Percentiles rank a stretch among this genome's conserved stretches.
phyloP scores from a whole-genome alignment of 768 basidiomycete species.

The Strobilomyces echinocephalus region DNA sequence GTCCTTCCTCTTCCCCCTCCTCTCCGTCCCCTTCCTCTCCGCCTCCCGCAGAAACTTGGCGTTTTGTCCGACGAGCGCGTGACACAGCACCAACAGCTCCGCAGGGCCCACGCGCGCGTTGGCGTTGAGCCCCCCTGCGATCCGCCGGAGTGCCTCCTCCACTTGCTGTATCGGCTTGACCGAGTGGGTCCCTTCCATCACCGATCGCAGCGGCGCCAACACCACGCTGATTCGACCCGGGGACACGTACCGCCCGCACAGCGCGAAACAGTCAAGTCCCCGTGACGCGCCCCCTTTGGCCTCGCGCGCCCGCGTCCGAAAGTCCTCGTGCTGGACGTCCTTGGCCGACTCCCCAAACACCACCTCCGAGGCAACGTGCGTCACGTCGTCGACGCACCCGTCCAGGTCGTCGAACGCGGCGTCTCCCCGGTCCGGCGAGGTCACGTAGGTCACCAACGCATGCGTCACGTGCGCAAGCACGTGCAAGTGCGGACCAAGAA shows the following conservation, averaged over 20 bases:
- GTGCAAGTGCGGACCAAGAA: slow-evolving; percentile 92
- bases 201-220: slow-evolving; percentile 71
- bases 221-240: slow-evolving; percentile 72
- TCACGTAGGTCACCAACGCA: slow-evolving; percentile 76
- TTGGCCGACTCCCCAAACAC: slow-evolving; percentile 92
- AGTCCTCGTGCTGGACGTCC: slow-evolving; percentile 82
- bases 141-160: slow-evolving; percentile 82
- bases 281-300: slow-evolving; percentile 78
- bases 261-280: slow-evolving; percentile 80
- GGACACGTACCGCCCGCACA: slow-evolving; percentile 74
- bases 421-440: slow-evolving; percentile 49
- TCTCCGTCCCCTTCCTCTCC: slow-evolving; percentile 33
- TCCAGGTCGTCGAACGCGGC: slow-evolving; percentile 62
- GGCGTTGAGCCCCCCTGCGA: slow-evolving; percentile 78
- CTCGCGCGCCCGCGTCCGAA: slow-evolving; percentile 93
- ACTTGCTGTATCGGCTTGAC: slow-evolving; percentile 75
- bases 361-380: slow-evolving; percentile 80
- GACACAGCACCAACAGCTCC: slow-evolving; percentile 77
- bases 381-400: slow-evolving; percentile 70
- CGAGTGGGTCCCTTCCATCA: slow-evolving; percentile 83
- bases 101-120: slow-evolving; percentile 66
- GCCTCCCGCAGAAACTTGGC: slow-evolving; percentile 75
- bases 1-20: slow-evolving; percentile 35
- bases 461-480: slow-evolving; percentile 84
- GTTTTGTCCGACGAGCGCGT: slow-evolving; percentile 88